These are phyloP conservation scores for Beta corolliflora DNA, from an alignment of 179 eudicot species.

Conservation along the genomic window DNA sequence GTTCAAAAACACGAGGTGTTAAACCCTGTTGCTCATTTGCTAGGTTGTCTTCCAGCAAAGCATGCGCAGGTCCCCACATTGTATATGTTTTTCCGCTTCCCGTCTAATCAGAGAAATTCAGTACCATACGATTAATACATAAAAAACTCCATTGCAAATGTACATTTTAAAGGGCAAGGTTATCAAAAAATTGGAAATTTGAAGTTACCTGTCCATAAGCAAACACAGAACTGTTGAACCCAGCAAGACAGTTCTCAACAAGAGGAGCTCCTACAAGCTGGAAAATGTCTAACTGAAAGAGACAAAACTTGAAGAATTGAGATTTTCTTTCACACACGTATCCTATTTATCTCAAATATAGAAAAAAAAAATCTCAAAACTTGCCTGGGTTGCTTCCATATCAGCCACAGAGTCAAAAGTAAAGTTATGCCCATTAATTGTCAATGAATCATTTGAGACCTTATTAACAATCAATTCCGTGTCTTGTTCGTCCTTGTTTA, in stretches of 20 bases:
- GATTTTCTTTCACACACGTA: constrained; percentile 7
- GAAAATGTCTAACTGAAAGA: constrained; percentile 78
- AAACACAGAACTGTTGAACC: constrained; percentile 96
- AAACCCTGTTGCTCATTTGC: constrained; percentile 78
- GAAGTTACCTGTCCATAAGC: constrained; percentile 93
- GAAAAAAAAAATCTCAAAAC: constrained; percentile 13
- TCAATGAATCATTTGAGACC: constrained; percentile 65
- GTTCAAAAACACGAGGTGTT: constrained; percentile 87
- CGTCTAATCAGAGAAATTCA: constrained; percentile 47
- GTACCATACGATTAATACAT: constrained; percentile 20
- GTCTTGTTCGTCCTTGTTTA: constrained; percentile 74
- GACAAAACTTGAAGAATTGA: constrained; percentile 16
- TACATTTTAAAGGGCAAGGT: neutral
- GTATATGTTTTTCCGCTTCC: constrained; percentile 99
- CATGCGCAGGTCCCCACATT: constrained; percentile 97
- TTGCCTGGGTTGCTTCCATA: constrained; percentile 77
- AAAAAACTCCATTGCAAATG: neutral
- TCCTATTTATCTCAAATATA: neutral
- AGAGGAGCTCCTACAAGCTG: constrained; percentile 94
- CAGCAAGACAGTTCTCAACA: constrained; percentile 94
- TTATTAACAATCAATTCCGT: constrained; percentile 73
- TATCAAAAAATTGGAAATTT: constrained; percentile 15
- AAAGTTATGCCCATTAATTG: constrained; percentile 70
- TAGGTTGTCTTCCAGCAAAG: constrained; percentile 67
- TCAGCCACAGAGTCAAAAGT: constrained; percentile 94